A percentile compares a stretch with the other conserved stretches of the same genome.
Evolutionary conservation across 768 basidiomycete genomes (phyloP).

Genomic region (Podaxis sp.): DNA sequence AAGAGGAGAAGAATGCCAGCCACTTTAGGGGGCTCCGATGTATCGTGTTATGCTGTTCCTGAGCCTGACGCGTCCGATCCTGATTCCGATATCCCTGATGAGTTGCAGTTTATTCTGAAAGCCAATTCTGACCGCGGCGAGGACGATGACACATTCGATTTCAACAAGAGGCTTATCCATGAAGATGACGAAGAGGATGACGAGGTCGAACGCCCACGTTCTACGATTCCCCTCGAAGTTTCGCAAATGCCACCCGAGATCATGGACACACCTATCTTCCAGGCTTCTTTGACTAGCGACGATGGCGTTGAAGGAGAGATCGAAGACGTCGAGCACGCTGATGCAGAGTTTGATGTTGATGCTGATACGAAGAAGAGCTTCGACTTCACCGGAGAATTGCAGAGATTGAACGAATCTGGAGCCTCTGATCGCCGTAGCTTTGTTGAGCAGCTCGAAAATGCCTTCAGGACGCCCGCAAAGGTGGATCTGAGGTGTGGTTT

Average conservation of each 20-base stretch:
- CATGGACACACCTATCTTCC: constrained; percentile 16
- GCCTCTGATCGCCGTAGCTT: constrained; percentile 69
- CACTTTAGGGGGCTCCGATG: constrained; percentile 61
- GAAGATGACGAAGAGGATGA: neutral
- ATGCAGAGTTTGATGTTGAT: constrained; percentile 34
- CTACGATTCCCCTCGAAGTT: constrained; percentile 28
- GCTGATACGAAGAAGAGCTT: constrained; percentile 78
- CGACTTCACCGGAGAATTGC: constrained; percentile 79
- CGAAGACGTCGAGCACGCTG: constrained; percentile 30
- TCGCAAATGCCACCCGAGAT: neutral
- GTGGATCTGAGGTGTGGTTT: constrained; percentile 53
- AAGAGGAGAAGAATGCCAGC: constrained; percentile 57
- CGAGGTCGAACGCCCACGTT: constrained; percentile 8
- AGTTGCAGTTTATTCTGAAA: constrained; percentile 60
- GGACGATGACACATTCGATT: constrained; percentile 14
- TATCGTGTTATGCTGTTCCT: constrained; percentile 37
- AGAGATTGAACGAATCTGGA: constrained; percentile 65
- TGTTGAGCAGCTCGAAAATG: constrained; percentile 76
- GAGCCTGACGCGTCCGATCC: constrained; percentile 55
- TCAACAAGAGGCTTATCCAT: constrained; percentile 15
- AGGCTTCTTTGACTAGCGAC: constrained; percentile 28
- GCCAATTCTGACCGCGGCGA: constrained; percentile 15
- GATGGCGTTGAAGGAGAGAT: constrained; percentile 19
- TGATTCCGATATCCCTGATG: constrained; percentile 79
- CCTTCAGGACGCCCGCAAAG: constrained; percentile 74